phyloP scores from a whole-genome alignment of 2,329 filamentous ascomycete genomes.

The Aspergillus bombycis region DNA sequence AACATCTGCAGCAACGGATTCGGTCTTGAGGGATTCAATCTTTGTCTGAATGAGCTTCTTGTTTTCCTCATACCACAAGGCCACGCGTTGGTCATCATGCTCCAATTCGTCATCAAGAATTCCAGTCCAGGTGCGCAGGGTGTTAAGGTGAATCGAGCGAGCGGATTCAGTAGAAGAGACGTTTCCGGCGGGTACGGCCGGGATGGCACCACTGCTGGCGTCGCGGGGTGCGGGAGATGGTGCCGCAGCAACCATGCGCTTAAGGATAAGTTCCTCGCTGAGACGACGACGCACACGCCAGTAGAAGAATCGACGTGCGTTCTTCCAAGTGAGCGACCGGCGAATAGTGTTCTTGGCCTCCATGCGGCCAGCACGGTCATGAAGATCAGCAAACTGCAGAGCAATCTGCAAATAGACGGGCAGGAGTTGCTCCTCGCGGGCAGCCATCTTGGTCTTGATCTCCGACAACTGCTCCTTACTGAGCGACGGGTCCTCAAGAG shows the following conservation, averaged over 20 bases:
- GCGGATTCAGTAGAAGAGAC: conserved; percentile 45
- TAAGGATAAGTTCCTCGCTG: conserved; percentile 96
- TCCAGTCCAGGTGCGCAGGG: conserved; percentile 81
- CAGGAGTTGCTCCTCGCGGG: conserved; percentile 83
- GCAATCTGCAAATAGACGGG: conserved; percentile 94
- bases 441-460: conserved; percentile 81
- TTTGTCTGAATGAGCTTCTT: conserved; percentile 79
- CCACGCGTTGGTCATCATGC: conserved; percentile 78
- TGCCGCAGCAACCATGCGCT: conserved; percentile 69
- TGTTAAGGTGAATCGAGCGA: conserved; percentile 70
- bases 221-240: conserved; percentile 40
- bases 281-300: conserved; percentile 96
- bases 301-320: conserved; percentile 97
- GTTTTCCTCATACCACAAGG: conserved; percentile 96
- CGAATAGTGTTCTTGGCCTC: conserved; percentile 96
- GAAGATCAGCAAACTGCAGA: conserved; percentile 95
- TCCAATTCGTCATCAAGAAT: conserved; percentile 70
- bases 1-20: conserved; percentile 70
- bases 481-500: conserved; percentile 69
- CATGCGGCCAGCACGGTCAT: conserved; percentile 97
- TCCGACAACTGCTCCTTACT: conserved; percentile 73
- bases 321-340: conserved; percentile 78
- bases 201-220: conserved; percentile 46
- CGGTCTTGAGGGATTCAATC: conserved; percentile 80
- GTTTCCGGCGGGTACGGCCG: conserved; percentile 36